Conservation (phyloP, 23 red algal species). For the Chondrus crispus region DNA sequence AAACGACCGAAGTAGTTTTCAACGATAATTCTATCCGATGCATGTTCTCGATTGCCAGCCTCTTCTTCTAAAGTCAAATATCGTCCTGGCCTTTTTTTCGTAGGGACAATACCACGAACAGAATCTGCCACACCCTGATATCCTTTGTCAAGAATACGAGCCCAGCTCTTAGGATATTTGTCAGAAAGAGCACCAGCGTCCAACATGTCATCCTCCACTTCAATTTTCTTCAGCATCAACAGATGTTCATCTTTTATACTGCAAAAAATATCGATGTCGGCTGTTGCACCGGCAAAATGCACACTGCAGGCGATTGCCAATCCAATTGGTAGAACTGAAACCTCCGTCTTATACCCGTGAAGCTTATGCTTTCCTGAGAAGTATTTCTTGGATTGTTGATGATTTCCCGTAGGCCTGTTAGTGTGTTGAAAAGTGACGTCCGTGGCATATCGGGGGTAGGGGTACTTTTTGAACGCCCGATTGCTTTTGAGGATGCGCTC, state of each 20-base stretch:
- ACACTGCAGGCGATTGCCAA: background rate
- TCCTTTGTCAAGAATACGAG: background rate
- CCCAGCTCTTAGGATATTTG: background rate
- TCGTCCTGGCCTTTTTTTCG: background rate
- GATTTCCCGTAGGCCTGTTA: background rate
- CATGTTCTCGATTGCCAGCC: background rate
- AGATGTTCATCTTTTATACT: background rate
- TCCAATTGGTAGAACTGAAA: background rate
- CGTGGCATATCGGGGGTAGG: background rate
- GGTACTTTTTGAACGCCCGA: background rate
- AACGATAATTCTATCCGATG: background rate
- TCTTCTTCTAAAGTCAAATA: background rate
- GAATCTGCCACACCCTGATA: background rate
- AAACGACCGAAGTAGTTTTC: conserved; percentile 7
- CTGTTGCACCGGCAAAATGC: background rate
- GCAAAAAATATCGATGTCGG: background rate
- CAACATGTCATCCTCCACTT: background rate
- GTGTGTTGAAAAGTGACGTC: background rate
- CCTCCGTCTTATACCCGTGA: background rate
- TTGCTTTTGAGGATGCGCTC: background rate
- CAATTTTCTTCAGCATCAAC: background rate
- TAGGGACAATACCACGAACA: background rate
- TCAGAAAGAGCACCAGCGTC: background rate
- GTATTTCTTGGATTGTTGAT: background rate
- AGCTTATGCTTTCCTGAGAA: background rate